Conservation (phyloP, 1,284 basidiomycete species). For the Coniferiporia sulphurascens region DNA sequence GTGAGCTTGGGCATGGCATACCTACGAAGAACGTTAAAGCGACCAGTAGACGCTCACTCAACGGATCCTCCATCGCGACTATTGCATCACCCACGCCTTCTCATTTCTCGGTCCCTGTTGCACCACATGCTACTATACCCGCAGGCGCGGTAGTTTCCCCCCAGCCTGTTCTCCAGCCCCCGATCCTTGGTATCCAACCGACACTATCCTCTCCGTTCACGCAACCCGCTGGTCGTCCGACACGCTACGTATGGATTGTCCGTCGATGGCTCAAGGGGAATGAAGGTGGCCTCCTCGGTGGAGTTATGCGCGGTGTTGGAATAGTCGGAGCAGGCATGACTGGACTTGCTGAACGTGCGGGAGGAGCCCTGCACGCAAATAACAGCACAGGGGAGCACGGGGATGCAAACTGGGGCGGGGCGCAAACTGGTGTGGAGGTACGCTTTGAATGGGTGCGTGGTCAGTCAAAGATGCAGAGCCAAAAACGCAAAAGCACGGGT, state of each 20-base stretch:
- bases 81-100: slow-evolving; percentile 9
- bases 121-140: slow-evolving; percentile 17
- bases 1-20: neutral
- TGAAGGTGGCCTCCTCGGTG: slow-evolving; percentile 35
- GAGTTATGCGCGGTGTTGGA: slow-evolving; percentile 35
- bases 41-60: slow-evolving; percentile 1
- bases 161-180: slow-evolving; percentile 39
- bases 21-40: neutral
- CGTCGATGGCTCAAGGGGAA: slow-evolving; percentile 71
- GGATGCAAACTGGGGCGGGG: slow-evolving; percentile 19
- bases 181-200: slow-evolving; percentile 63
- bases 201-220: slow-evolving; percentile 37
- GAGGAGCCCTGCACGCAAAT: too few relatives aligned
- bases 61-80: neutral
- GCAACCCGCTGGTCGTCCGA: slow-evolving; percentile 43
- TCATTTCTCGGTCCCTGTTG: slow-evolving; percentile 12
- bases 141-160: slow-evolving; percentile 19
- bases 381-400: slow-evolving; percentile 18
- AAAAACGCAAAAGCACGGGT: slow-evolving; percentile 19
- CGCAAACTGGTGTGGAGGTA: slow-evolving; percentile 48
- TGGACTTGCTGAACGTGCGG: slow-evolving; percentile 23
- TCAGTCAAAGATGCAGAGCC: slow-evolving; percentile 30
- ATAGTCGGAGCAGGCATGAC: slow-evolving; percentile 16
- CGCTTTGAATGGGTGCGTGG: slow-evolving; percentile 71
- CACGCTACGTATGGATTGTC: slow-evolving; percentile 80